These are phyloP conservation scores for Penicillium goetzii DNA, from an alignment of 495 filamentous ascomycete genomes.

Conservation along the genomic window DNA sequence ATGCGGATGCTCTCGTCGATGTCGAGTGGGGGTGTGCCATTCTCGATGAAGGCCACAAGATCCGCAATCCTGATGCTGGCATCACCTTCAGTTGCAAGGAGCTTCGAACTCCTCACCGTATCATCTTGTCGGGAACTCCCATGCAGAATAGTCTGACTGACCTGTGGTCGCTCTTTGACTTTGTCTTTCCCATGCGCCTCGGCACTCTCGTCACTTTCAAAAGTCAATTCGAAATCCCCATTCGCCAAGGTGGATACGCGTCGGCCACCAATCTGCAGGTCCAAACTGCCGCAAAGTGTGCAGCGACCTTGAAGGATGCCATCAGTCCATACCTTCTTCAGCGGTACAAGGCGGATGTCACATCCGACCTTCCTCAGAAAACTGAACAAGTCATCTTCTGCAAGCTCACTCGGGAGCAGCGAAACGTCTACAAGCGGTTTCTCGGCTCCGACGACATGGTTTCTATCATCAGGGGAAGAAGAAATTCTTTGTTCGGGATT, in stretches of 20 bases:
- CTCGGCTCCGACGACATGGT: conserved; percentile 82
- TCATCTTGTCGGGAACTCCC: conserved; percentile 94
- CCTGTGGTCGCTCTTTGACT: conserved; percentile 96
- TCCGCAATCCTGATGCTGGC: conserved; percentile 89
- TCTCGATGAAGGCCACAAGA: conserved; percentile 96
- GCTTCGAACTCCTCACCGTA: conserved; percentile 79
- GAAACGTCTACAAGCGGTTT: conserved; percentile 76
- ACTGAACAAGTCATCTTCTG: conserved; percentile 95
- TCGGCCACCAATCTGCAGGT: conserved; percentile 92
- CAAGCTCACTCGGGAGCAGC: conserved; percentile 78
- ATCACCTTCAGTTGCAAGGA: conserved; percentile 95
- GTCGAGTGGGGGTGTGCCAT: conserved; percentile 92
- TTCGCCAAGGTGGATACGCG: conserved; percentile 87
- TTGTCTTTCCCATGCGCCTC: conserved; percentile 92
- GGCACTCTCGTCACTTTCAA: conserved; percentile 90
- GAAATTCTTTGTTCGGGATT: conserved; percentile 84
- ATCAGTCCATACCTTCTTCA: conserved; percentile 94
- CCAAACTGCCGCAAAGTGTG: conserved; percentile 87
- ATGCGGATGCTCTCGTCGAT: conserved; percentile 74
- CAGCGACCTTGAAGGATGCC: conserved; percentile 84
- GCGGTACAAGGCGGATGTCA: conserved; percentile 90
- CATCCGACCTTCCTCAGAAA: conserved; percentile 90
- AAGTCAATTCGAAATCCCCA: conserved; percentile 88
- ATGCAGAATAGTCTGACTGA: conserved; percentile 98
- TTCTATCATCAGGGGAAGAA: conserved; percentile 70